Percentiles rank a stretch among this genome's conserved stretches.
phyloP scores from a whole-genome alignment of 1,139 yeast species.

The Pichia sp. region DNA sequence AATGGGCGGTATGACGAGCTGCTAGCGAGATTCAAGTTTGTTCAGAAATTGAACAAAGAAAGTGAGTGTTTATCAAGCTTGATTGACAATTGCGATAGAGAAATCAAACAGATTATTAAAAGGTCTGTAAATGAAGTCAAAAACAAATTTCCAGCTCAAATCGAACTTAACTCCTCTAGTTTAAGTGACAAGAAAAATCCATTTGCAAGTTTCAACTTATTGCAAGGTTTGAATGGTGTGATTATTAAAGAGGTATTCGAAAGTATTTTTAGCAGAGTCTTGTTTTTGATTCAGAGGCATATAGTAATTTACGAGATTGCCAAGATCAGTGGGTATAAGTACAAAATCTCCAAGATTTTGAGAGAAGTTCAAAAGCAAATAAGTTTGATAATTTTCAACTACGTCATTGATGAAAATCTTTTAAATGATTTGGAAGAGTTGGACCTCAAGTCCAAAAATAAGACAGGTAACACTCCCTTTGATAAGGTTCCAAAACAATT shows the following conservation, averaged over 20 bases:
- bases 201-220: constrained; percentile 33
- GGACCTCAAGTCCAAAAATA: constrained; percentile 16
- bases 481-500: constrained; percentile 22
- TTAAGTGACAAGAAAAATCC: constrained; percentile 15
- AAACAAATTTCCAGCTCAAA: constrained; percentile 44
- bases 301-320: constrained; percentile 46
- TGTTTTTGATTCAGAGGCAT: constrained; percentile 67
- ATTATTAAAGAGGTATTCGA: constrained; percentile 69
- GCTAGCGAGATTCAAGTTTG: constrained; percentile 17
- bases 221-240: constrained; percentile 49
- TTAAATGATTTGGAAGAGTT: constrained; percentile 25
- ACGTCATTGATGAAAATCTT: constrained; percentile 41
- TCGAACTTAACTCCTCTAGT: constrained; percentile 22
- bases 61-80: constrained; percentile 58
- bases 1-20: constrained; percentile 22
- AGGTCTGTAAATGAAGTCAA: constrained; percentile 64
- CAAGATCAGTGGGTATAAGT: constrained; percentile 26
- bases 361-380: constrained; percentile 53
- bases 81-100: constrained; percentile 43
- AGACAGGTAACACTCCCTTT: constrained; percentile 23
- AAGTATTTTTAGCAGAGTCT: constrained; percentile 56
- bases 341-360: constrained; percentile 57
- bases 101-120: constrained; percentile 51
- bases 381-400: constrained; percentile 50
- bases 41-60: constrained; percentile 50